Evolutionary conservation across 2,329 filamentous ascomycete species (phyloP), one percentile per base, ranked within the genome.

Genomic region (Metarhizium brunneum): DNA sequence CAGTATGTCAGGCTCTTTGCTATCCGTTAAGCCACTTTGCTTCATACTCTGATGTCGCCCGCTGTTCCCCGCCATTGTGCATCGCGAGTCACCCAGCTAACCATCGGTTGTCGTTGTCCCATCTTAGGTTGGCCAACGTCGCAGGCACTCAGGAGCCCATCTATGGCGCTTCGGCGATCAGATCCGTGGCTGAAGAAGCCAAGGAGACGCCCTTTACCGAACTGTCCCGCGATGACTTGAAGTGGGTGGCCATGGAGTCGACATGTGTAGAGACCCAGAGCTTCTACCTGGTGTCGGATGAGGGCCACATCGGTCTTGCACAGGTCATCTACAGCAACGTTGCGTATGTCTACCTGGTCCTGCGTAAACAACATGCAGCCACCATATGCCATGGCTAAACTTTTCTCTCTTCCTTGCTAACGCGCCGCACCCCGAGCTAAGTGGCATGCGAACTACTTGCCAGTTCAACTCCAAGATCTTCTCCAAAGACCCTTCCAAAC

Each of bases 311-410:
- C 61, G 89, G 81, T 54, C 82, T 96, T 72, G 84, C 83, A 58
- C 94, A 99, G 79, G 81, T 97, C 73, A 96, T 99, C 71, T 96
- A 97, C 79, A 97, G 89, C 78, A 96, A 96, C 74, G 88, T 99
- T 70, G 87, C 84, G 92, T 96, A 85, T 73, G 86, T 56, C 38
- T 8, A 43, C 18, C 32, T 11, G 52, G 51, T 53, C 47, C 58
- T 45, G 10, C 6, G 32, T 11, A 35, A 2, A 35, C 25, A 35
- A 35, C 6, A 52, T 11, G 6, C 6, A 14, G 14, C 18, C n/a
- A 29, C 14, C 4, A 16, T 14, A 18, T 13, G 6, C 53, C 60
- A 55, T 65, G 66, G 40, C 6, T 6, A n/a, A 16, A 18, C 47
- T 60, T 59, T 54, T 58, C 25, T 1, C 4, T 25, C 25, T 25